Percentiles rank a stretch among this genome's conserved stretches.
These are phyloP conservation scores for Mortierella sp. DNA, from an alignment of 371 early-diverging fungal genomes.

Conservation along the genomic window DNA sequence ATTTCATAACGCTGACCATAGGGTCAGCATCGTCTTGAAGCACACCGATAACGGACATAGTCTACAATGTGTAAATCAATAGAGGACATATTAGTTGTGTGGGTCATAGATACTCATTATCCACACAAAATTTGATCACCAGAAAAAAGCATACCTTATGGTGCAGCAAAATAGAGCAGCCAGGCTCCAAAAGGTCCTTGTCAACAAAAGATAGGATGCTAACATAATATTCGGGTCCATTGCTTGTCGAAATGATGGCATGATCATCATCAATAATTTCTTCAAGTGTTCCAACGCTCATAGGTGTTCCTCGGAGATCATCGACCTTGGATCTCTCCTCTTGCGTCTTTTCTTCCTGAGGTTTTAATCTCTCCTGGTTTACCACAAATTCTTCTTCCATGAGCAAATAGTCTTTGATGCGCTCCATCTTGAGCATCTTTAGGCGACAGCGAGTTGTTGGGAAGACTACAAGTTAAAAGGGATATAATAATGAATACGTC, in stretches of 20 bases:
- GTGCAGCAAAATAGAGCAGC: constrained; percentile 98
- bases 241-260: constrained; percentile 97
- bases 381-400: constrained; percentile 99
- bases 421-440: constrained; percentile 95
- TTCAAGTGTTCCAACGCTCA: constrained; percentile 98
- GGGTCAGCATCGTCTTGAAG: constrained; percentile 98
- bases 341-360: constrained; percentile 93
- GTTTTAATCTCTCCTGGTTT: constrained; percentile 96
- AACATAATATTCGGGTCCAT: constrained; percentile 99
- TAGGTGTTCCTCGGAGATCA: constrained; percentile 99
- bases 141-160: constrained; percentile 85
- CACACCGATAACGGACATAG: constrained; percentile 96
- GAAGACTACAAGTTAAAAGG: constrained; percentile 72
- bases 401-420: constrained; percentile 97
- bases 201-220: constrained; percentile 99
- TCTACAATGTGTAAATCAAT: constrained; percentile 43
- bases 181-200: constrained; percentile 99
- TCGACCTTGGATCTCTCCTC: constrained; percentile 97
- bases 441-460: constrained; percentile 98
- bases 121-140: neutral
- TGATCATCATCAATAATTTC: constrained; percentile 99
- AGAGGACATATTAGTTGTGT: neutral
- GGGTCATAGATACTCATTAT: neutral
- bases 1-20: constrained; percentile 99
- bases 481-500: neutral